Evolutionary conservation across 306 rosid genomes (phyloP), one percentile per base, ranked within the genome.

Genomic region (Acacia confusa): DNA sequence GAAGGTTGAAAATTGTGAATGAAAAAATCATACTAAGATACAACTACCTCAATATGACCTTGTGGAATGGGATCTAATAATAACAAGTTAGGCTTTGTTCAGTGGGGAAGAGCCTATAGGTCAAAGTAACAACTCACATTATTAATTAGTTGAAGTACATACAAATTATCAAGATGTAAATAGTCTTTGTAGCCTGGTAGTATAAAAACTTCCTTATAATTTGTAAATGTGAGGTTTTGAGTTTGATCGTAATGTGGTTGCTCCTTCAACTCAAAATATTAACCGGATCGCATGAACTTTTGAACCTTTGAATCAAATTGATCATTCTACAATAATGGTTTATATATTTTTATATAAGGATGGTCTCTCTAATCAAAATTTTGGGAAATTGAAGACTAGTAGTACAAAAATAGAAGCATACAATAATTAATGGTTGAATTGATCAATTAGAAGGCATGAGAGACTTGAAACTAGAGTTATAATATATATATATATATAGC

Each of bases 361-460:
- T 0, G 25, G 32, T 25, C 34, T 58, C 38, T 0, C 38, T 34
- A 61, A 25, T 25, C 36, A 55, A 55, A n/a, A 36, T 36, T n/a
- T 55, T 55, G 9, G 3, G 7, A 3, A 27, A 12, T 61, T 4
- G 3, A 61, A 50, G n/a, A 47, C 6, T 4, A 50, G 53, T 2
- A 4, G 32, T 25, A 9, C 0, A 84, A 44, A 75, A 34, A 69
- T 11, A 60, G 71, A 50, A 75, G 78, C 41, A 58, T 47, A 36
- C 6, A 14, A 64, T 43, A 11, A 19, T 36, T 15, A 65, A 65
- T 81, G 55, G 74, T 48, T 47, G 75, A 81, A 27, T 61, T 13
- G 27, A 68, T 67, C 58, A 47, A 50, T 50, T 50, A 50, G 82
- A 75, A 70, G 64, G 58, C 11, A 36, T 34, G 44, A 65, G 72